Evolutionary conservation across 164 flowering plant species (phyloP), one percentile per base, ranked within the genome.

Genomic region (Annona squamosa): DNA sequence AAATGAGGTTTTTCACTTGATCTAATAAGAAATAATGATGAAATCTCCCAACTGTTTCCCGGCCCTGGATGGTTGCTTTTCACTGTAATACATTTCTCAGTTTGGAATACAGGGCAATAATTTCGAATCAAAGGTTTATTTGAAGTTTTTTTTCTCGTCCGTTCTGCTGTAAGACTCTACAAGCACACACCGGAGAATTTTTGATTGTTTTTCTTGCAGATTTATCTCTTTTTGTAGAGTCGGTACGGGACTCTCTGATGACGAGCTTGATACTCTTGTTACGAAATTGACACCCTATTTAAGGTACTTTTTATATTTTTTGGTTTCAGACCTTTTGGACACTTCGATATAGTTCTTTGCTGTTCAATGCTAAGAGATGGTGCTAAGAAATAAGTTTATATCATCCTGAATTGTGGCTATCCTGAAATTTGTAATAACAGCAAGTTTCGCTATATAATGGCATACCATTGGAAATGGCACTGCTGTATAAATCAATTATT

Each of bases 141-240:
- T 52, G 59, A 52, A 16, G 13, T 52, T 10, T 52, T 52, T 52
- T 16, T 6, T 10, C 13, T 52, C 59, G 13, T 7, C 59, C 9
- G 13, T 2, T 52, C 59, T 52, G 59, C 59, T 52, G 13, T 52
- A 10, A 52, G 59, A 9, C 59, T 52, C 13, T 52, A 52, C 59
- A 52, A 52, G 13, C 13, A 16, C 9, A 52, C 13, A 6, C 9
- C 7, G 59, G 59, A 16, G 9, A 52, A 52, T 2, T 52, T 4
- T 4, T 52, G 2, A 7, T 4, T 10, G 9, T 52, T 52, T n/a
- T 67, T 74, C 3, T 76, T 85, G 80, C 91, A 94, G 94, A 71
- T 95, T 95, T 78, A 63, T 93, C 41, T 95, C 99, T 57, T 95
- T 95, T 72, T 95, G 99, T 79, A 84, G 98, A 81, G 97, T 95